Evolutionary conservation across 805 yeast genomes (phyloP), one percentile per base, ranked within the genome.

Genomic region (Saccharomycopsis sp.): DNA sequence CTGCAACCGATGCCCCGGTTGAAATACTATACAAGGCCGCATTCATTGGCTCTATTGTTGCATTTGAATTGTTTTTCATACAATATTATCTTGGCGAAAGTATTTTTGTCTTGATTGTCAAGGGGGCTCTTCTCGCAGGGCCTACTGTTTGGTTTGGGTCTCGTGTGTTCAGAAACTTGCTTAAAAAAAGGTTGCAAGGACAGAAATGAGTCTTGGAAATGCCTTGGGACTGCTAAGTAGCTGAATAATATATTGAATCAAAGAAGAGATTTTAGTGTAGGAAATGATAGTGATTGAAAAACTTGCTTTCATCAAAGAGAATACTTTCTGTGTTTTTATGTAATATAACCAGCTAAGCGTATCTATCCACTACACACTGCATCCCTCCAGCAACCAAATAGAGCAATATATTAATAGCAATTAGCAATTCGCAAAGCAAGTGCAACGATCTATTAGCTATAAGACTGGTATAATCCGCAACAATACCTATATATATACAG

Each of bases 91-190:
- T 79, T 63, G 79, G 81, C 18, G 74, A 81, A 40, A 76, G 85
- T 15, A 84, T 87, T 47, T 87, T 87, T 69, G 73, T 76, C 16
- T 79, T 89, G 4, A 66, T 87, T 46, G 71, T 73, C 62, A 74
- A 80, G 60, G 67, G 73, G 20, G 73, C 74, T 4, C 64, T 82
- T 21, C 70, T 85, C 56, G 79, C 79, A 2, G 75, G 82, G 0
- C 77, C 86, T 37, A 73, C 84, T 34, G 67, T 87, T 47, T 77
- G 78, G 66, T 70, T 82, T 55, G 94, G 94, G 14, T 76, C 87
- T n/a, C 79, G 81, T 64, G 85, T 84, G 16, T 76, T 89, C 65
- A 77, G 85, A 66, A 75, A 71, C 56, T 77, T 62, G 66, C 67
- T 56, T 34, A 63, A 61, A 54, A 61, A 55, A 24, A 62, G 55